Evolutionary conservation across 129 eudicot genomes (phyloP), one percentile per base, ranked within the genome.

Genomic region (Chrysanthemum makinoi): DNA sequence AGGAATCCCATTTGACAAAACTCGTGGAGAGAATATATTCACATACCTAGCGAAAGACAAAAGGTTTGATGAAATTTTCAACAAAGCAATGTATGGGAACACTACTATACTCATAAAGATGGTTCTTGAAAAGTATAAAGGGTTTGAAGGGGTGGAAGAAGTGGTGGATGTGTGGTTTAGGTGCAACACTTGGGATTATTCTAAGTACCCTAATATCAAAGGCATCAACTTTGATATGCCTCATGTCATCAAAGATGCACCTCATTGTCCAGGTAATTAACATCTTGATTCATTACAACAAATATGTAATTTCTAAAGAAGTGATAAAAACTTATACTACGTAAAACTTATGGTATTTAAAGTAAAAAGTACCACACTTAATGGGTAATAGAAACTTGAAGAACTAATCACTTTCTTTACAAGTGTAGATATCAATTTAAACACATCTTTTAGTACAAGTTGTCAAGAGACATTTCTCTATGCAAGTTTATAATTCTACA

Each of bases 101-200:
- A 70, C 76, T 7, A 2, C 33, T 2, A 66, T 71, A 48, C 48
- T 43, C 26, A 72, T 77, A 73, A 77, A 81, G 69, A 44, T 48
- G 39, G 17, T 77, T 54, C 70, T 81, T 52, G 59, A 71, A 61
- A 60, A 48, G 13, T 81, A 81, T 67, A 52, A 43, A 7, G 82
- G 85, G 1, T 69, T 81, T 58, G 76, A 65, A 66, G 79, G 75
- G 11, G 65, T 73, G 18, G 22, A 60, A 66, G 12, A 59, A 28
- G 7, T 81, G 17, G 74, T 81, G 24, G 79, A 73, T 61, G 79
- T 79, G 79, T 57, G 79, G 83, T 6, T 69, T 72, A 50, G 79
- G 83, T 49, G 59, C 71, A 3, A 73, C 62, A 28, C 79, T 79
- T 30, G 44, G 62, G 50, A 47, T 72, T 44, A 73, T 73, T 67